Evolutionary conservation across 139 green algal genomes (phyloP).

Genomic region (Chlamydomonas schloesseri): DNA sequence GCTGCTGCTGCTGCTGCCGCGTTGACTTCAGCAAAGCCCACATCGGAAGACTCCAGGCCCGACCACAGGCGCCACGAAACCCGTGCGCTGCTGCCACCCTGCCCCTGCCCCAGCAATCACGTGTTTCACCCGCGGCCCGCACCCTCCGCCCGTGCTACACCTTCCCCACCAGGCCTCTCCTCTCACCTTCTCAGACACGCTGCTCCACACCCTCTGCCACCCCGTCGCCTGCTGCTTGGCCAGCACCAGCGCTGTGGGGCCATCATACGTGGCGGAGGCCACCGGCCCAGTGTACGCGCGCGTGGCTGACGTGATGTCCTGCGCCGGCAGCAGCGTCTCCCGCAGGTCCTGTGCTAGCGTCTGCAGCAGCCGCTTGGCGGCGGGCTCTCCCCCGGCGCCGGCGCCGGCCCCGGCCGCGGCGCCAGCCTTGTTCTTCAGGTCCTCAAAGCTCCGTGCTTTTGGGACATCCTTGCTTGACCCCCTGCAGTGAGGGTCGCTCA

Average conservation of each 20-base stretch:
- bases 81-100: no score
- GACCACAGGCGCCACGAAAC: no score
- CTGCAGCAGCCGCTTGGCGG: conserved; percentile 22
- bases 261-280: neutral
- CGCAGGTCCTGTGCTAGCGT: conserved; percentile 36
- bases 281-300: conserved; percentile 49
- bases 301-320: conserved; percentile 49
- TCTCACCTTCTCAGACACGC: conserved; percentile 56
- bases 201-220: conserved; percentile 50
- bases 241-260: conserved; percentile 50
- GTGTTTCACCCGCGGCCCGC: no score
- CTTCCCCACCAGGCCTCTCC: no score
- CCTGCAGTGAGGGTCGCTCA: no score
- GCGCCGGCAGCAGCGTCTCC: conserved; percentile 28
- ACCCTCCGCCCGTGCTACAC: no score
- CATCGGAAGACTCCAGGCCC: no score
- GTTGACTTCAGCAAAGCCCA: no score
- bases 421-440: conserved; percentile 24
- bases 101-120: no score
- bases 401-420: neutral
- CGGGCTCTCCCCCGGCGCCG: conserved; percentile 8
- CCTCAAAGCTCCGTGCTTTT: no score
- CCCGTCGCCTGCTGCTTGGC: conserved; percentile 54
- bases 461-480: no score
- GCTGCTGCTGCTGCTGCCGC: no score